phyloP scores from a whole-genome alignment of 257 asterid species.

The Solanum arcanum region DNA sequence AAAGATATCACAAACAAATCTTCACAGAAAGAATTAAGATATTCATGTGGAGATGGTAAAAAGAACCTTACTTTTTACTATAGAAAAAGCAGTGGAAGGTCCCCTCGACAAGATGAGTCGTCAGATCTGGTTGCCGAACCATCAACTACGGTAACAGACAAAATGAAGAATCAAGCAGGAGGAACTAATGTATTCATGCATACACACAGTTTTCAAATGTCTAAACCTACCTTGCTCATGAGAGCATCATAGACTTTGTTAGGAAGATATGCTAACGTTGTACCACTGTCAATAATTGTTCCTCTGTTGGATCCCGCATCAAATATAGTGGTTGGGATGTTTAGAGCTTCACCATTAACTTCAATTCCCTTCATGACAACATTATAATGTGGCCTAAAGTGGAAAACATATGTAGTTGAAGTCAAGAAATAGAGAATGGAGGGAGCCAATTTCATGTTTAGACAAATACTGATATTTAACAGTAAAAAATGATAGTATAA shows the following conservation, averaged over 20 bases:
- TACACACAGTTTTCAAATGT: neutral
- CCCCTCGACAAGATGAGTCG: constrained; percentile 45
- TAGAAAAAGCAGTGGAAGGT: constrained; percentile 63
- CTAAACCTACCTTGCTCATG: constrained; percentile 21
- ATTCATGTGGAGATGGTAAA: neutral
- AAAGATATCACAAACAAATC: neutral
- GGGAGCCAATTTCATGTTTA: neutral
- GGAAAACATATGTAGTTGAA: neutral
- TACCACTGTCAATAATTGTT: constrained; percentile 57
- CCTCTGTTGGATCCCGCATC: constrained; percentile 22
- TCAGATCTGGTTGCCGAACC: constrained; percentile 50
- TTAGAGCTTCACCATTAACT: constrained; percentile 34
- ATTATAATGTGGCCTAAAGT: constrained; percentile 49
- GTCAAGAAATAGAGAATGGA: neutral
- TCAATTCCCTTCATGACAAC: constrained; percentile 38
- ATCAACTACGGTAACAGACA: constrained; percentile 31
- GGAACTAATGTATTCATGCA: neutral
- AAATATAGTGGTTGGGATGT: constrained; percentile 26
- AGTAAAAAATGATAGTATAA: neutral
- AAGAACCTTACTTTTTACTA: constrained; percentile 49
- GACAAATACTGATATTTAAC: neutral
- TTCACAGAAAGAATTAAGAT: neutral
- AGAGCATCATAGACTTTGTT: constrained; percentile 27
- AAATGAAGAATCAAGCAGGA: neutral
- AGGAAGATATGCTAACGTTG: constrained; percentile 66